Base-by-base conservation (phyloP, 31 red algal genomes). In the Odonthalia washingtoniensis region DNA sequence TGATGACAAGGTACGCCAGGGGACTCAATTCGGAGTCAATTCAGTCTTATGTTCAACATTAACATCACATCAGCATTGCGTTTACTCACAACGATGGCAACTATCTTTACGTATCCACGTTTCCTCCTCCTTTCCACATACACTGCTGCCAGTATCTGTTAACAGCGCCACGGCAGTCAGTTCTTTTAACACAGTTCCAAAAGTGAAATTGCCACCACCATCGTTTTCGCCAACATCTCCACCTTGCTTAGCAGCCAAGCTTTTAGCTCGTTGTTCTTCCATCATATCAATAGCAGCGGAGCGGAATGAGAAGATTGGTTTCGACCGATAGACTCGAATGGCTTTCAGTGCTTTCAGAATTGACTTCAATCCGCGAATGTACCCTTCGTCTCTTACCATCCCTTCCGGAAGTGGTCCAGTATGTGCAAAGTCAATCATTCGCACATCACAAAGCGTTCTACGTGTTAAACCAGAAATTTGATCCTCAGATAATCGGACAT, bases 401-500 rank as follows among this genome's bases (percentile, higher is more conserved):
- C 57, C 75, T 30, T 46, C 64, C 2, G 80, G 61, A n/a, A 62
- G 66, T 0, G 70, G 81, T 42, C 57, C 81, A 33, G 80, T 85
- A 45, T 91, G 89, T 30, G 89, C 89, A 84, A 91, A 91, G 74
- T 91, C 89, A 68, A 91, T 91, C 89, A 91, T 91, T 38, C 89
- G 89, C 32, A 91, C 89, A 78, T 84, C 89, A 63, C 80, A 84
- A 42, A 42, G 24, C 0, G 89, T 92, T 35, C 80, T 74, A 2
- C 90, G 46, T 4, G 90, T 92, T 32, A 92, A 82, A 3, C 83
- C 90, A 24, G 83, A 77, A 43, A 92, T 67, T 32, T 86, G 75
- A 52, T 92, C 90, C 61, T 91, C 89, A 34, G 69, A 49, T 68
- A 90, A 65, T 37, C 53, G 65, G 1, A 70, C 87, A 41, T 90